Base-by-base conservation (phyloP, 2,329 filamentous ascomycete species). In the Phyllosticta citrichinensis region DNA sequence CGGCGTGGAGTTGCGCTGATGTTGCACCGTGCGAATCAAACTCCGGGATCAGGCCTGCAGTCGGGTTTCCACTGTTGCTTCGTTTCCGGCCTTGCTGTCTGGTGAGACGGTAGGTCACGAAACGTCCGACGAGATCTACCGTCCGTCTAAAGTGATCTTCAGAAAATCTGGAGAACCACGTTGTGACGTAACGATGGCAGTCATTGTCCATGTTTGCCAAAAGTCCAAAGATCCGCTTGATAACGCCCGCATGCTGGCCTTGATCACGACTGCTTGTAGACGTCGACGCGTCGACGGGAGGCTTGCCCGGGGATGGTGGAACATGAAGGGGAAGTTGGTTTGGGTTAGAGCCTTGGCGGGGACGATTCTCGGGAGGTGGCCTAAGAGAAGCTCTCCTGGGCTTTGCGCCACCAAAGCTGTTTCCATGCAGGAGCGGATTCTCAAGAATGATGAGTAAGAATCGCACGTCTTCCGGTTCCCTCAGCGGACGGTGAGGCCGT, bases 201-300 rank as follows among this genome's bases (percentile, higher is more conserved):
- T 87, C 82, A 62, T 84, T 83, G 0, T 89, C 81, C 12, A 89
- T 79, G 70, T 95, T 90, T 1, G 90, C 87, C 24, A 96, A 70
- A 10, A 96, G 76, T 0, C 92, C 92, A 25, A 96, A 73, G 50
- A 95, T 86, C 47, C 92, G 84, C 72, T 96, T 96, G 67, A 95
- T 83, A 58, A 96, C 87, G 4, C 87, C 88, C 2, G 89, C 91
- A 73, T 96, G 88, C 62, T 89, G 84, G 1, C 86, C 87, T 25
- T 83, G 79, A 19, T 61, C 60, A 9, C 55, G 55, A 19, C 47
- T 47, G 2, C 52, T 33, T 22, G 51, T 55, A 30, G 27, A 55
- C 17, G 22, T 4, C n/a, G 56, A 47, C 9, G 50, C 20, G 5
- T 56, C 25, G 20, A 8, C 35, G 22, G 58, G 58, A 24, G 58